A percentile compares a stretch with the other conserved stretches of the same genome.
Conservation (phyloP, 1,284 basidiomycete species). For the Boletus subluridellus region DNA sequence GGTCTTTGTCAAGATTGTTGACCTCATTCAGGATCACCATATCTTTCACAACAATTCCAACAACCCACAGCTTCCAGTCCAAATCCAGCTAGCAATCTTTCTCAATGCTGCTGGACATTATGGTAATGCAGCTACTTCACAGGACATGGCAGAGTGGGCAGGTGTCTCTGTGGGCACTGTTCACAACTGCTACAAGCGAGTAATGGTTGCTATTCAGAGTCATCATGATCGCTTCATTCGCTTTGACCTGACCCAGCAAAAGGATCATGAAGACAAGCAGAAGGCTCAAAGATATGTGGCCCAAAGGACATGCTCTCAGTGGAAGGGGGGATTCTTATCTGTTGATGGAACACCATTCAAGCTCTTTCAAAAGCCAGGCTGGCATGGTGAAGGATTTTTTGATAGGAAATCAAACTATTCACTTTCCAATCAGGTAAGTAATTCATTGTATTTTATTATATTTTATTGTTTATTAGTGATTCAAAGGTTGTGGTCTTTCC, state of each 20-base stretch:
- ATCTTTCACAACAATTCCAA: slow-evolving; percentile 27
- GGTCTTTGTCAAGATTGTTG: slow-evolving; percentile 23
- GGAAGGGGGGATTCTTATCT: slow-evolving; percentile 5
- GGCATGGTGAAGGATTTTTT: neutral
- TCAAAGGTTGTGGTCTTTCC: neutral
- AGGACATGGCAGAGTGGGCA: slow-evolving; percentile 34
- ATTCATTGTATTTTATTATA: neutral
- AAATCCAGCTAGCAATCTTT: slow-evolving; percentile 28
- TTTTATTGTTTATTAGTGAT: neutral
- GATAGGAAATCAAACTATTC: slow-evolving; percentile 14
- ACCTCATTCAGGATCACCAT: slow-evolving; percentile 17
- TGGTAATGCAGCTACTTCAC: slow-evolving; percentile 29
- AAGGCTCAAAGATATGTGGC: neutral
- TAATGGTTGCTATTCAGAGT: slow-evolving; percentile 11
- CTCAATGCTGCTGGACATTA: neutral
- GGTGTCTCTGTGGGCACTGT: slow-evolving; percentile 31
- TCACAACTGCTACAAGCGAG: slow-evolving; percentile 23
- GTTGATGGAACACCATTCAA: slow-evolving; percentile 16
- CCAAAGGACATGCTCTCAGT: neutral
- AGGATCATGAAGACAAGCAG: neutral
- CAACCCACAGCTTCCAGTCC: slow-evolving; percentile 25
- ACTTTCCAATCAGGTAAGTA: slow-evolving; percentile 10
- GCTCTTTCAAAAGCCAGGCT: slow-evolving; percentile 19
- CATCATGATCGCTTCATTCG: slow-evolving; percentile 3
- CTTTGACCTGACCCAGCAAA: neutral